phyloP scores from a whole-genome alignment of 2,329 filamentous ascomycete species.

The Pyrenophora tritici-repentis region DNA sequence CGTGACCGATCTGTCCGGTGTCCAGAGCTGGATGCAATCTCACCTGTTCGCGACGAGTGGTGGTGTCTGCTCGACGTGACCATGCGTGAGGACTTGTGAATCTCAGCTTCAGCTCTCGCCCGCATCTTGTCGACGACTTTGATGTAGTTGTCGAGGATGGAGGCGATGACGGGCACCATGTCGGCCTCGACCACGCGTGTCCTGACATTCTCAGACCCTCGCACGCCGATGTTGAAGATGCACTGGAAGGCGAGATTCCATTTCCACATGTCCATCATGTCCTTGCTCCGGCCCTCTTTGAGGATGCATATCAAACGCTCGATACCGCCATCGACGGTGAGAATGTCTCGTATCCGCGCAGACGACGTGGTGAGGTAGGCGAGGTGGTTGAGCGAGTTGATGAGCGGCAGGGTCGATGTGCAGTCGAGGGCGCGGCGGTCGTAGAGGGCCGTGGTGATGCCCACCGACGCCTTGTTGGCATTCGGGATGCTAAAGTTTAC shows the following conservation, averaged over 20 bases:
- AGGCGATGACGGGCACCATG: constrained; percentile 98
- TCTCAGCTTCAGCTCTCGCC: constrained; percentile 81
- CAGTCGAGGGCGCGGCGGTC: constrained; percentile 97
- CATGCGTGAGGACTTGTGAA: constrained; percentile 62
- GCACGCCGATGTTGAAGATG: constrained; percentile 97
- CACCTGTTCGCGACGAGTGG: constrained; percentile 49
- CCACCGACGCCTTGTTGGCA: constrained; percentile 98
- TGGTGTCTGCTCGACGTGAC: constrained; percentile 47
- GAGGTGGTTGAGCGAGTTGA: constrained; percentile 98
- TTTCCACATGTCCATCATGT: constrained; percentile 99
- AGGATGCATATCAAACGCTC: constrained; percentile 96
- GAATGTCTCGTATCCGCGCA: constrained; percentile 93
- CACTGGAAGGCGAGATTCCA: constrained; percentile 99
- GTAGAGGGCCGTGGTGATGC: constrained; percentile 97
- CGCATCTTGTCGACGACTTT: constrained; percentile 91
- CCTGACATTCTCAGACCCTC: constrained; percentile 90
- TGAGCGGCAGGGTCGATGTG: constrained; percentile 94
- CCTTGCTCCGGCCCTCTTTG: constrained; percentile 94
- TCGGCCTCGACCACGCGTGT: constrained; percentile 97
- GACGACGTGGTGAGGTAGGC: constrained; percentile 98
- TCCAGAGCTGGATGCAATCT: constrained; percentile 42
- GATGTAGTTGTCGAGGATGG: constrained; percentile 97
- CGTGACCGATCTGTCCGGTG: constrained; percentile 58
- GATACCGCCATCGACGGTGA: constrained; percentile 98
- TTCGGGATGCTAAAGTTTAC: constrained; percentile 99